phyloP scores from a whole-genome alignment of 345 rosid species.

The Dimocarpus longan region DNA sequence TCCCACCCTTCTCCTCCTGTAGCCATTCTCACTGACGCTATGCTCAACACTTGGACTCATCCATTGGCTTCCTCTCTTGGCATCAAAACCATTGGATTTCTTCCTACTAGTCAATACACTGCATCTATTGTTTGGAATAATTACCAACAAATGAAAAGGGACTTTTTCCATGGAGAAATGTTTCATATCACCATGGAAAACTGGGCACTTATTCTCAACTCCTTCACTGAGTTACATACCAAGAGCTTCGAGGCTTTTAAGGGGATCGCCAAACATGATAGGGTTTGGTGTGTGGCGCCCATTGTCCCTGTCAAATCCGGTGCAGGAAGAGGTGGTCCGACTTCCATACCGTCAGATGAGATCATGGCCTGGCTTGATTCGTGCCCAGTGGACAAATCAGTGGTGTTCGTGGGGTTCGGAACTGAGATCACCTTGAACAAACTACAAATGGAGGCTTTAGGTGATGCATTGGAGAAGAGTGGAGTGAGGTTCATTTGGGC shows the following conservation, averaged over 20 bases:
- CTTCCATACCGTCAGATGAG: not conserved
- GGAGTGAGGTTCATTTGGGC: constrained; percentile 12
- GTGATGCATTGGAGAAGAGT: constrained; percentile 15
- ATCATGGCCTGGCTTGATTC: constrained; percentile 17
- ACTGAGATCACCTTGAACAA: constrained; percentile 12
- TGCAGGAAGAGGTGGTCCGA: not conserved
- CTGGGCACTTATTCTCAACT: constrained; percentile 21
- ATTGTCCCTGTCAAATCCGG: not conserved
- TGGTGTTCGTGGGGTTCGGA: constrained; percentile 22
- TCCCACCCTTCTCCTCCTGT: constrained; percentile 22
- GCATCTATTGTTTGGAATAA: not conserved
- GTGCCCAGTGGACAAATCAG: constrained; percentile 1
- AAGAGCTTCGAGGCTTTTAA: not conserved
- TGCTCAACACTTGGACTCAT: constrained; percentile 14
- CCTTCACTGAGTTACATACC: constrained; percentile 8
- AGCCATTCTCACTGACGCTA: constrained; percentile 4
- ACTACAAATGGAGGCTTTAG: not conserved
- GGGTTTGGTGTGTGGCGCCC: constrained; percentile 29
- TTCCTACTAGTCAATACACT: not conserved
- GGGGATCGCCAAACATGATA: not conserved
- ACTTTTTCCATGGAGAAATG: not conserved
- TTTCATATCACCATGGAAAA: not conserved
- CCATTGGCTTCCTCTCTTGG: constrained; percentile 2
- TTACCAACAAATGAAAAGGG: too few species aligned
- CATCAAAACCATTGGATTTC: not conserved